Evolutionary conservation across 1,284 basidiomycete genomes (phyloP), one percentile per base, ranked within the genome.

Genomic region (Trichosporon faecale): DNA sequence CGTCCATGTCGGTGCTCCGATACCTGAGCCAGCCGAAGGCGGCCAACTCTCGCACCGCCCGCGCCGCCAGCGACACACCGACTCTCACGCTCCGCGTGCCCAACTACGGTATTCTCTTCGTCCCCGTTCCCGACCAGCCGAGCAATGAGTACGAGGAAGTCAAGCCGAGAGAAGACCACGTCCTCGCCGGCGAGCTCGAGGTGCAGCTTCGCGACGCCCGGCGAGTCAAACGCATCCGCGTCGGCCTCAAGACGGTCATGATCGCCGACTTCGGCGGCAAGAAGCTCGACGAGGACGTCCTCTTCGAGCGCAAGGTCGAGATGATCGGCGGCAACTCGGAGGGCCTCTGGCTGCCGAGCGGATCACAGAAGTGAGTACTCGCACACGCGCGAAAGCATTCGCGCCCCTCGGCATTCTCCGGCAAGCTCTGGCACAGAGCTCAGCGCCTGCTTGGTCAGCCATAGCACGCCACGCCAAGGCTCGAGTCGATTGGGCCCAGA

Each of bases 221-320:
- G 27, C 16, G 65, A 18, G 61, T 66, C n/a, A 65, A 68, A 21
- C 60, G 69, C 0, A 70, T 72, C 67, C 68, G 73, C 29, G 73
- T 74, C 16, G 73, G 71, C 0, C 35, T 74, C 9, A 66, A 66
- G 31, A 67, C 67, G 3, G 60, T 66, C 25, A 67, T 74, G 61
- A 67, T 61, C 9, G 69, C 72, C 27, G 71, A 74, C 57, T 63
- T 74, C 23, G 73, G 73, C 2, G 67, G 67, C 0, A 61, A 69
- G 46, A 63, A 64, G 25, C 27, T 31, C 40, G 71, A 72, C 23
- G 69, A 75, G 52, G 72, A 73, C 64, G 67, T 69, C 16, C 57
- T 74, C 25, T 72, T 74, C 44, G 68, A 74, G 57, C 71, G 73
- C 65, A 72, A 72, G 52, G 69, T 74, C 29, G 73, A 74, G 66